Percentiles rank a stretch among this genome's conserved stretches.
Conservation (phyloP, 2,329 filamentous ascomycete genomes). For the Akanthomyces dipterigenus region DNA sequence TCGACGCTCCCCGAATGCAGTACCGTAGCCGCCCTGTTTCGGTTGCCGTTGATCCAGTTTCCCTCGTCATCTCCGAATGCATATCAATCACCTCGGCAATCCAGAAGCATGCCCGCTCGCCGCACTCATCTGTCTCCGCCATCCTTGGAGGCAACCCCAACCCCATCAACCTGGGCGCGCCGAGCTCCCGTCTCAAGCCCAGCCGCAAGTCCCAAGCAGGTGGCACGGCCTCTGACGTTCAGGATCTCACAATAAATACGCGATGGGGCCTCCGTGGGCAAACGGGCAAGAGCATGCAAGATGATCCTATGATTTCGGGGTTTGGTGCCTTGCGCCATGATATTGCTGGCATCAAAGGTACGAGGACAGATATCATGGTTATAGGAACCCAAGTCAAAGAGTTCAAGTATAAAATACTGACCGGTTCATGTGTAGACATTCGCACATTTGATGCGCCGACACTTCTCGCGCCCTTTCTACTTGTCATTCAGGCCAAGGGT, state of each 20-base stretch:
- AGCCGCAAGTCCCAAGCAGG: conserved; percentile 35
- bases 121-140: conserved; percentile 90
- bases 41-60: conserved; percentile 84
- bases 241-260: conserved; percentile 61
- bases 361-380: conserved; percentile 12
- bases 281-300: conserved; percentile 94
- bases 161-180: conserved; percentile 45
- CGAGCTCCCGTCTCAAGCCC: conserved; percentile 34
- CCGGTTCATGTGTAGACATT: conserved; percentile 56
- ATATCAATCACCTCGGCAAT: conserved; percentile 97
- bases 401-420: neutral
- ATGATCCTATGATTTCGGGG: conserved; percentile 91
- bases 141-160: conserved; percentile 76
- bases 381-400: neutral
- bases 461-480: conserved; percentile 86
- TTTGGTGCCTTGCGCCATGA: conserved; percentile 88
- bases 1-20: conserved; percentile 42
- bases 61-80: conserved; percentile 95
- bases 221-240: conserved; percentile 33
- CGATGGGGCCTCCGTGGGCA: conserved; percentile 91
- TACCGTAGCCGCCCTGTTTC: conserved; percentile 59
- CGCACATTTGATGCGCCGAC: conserved; percentile 81
- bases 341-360: conserved; percentile 76
- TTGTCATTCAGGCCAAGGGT: conserved; percentile 92
- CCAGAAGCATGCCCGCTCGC: conserved; percentile 94